Percentiles rank a stretch among this genome's conserved stretches.
phyloP scores from a whole-genome alignment of 1,284 basidiomycete genomes.

The Inonotus obliquus region DNA sequence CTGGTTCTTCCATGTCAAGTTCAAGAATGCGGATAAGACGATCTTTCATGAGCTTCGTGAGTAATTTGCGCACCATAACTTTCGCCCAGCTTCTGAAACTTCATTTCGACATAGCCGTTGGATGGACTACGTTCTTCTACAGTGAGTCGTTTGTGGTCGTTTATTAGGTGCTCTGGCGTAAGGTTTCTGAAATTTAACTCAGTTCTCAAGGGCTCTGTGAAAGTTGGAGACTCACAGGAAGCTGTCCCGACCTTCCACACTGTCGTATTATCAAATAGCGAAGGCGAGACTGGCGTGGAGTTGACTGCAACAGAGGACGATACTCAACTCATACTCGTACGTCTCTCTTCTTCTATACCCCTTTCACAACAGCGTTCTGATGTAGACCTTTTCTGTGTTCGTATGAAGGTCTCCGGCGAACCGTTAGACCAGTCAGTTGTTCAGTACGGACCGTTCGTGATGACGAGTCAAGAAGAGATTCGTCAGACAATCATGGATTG shows the following conservation, averaged over 20 bases:
- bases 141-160: slow-evolving; percentile 39
- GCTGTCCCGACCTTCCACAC: slow-evolving; percentile 67
- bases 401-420: slow-evolving; percentile 70
- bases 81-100: background rate
- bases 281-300: slow-evolving; percentile 56
- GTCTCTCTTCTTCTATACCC: slow-evolving; percentile 21
- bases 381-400: slow-evolving; percentile 15
- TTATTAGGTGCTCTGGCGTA: background rate
- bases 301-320: slow-evolving; percentile 52
- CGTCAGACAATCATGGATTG: slow-evolving; percentile 82
- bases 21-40: slow-evolving; percentile 57
- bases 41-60: slow-evolving; percentile 84
- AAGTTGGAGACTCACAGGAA: slow-evolving; percentile 49
- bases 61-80: slow-evolving; percentile 25
- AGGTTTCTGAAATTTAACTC: background rate
- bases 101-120: slow-evolving; percentile 44
- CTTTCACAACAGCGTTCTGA: slow-evolving; percentile 2
- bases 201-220: slow-evolving; percentile 68
- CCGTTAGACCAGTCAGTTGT: slow-evolving; percentile 86
- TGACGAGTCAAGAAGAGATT: slow-evolving; percentile 78
- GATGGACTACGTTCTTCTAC: slow-evolving; percentile 84
- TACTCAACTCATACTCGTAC: slow-evolving; percentile 69
- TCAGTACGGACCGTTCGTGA: slow-evolving; percentile 87
- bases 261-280: slow-evolving; percentile 62
- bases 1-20: slow-evolving; percentile 86